Evolutionary conservation across 148 eudicot genomes (phyloP).

Genomic region (Vaccinium corymbosum): DNA sequence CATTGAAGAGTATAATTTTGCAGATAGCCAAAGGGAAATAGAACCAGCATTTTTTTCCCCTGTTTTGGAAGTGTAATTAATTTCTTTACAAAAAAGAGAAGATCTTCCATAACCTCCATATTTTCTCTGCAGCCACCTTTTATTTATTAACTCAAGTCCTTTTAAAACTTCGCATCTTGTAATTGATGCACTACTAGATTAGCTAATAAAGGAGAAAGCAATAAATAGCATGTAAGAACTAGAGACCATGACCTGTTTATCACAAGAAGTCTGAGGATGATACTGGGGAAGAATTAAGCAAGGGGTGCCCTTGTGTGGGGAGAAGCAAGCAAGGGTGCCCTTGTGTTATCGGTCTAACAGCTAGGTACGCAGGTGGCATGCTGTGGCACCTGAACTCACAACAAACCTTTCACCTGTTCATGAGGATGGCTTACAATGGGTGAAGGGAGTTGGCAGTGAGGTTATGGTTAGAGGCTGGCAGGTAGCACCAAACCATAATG

Average conservation of each 20-base stretch:
- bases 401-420: neutral
- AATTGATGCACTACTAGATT: neutral
- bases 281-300: neutral
- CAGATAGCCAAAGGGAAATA: neutral
- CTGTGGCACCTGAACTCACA: neutral
- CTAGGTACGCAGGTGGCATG: neutral
- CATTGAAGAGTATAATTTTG: neutral
- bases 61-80: neutral
- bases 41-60: neutral
- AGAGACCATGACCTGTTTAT: neutral
- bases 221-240: neutral
- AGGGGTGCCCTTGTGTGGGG: neutral
- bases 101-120: neutral
- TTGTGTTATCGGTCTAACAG: neutral
- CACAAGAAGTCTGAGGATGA: neutral
- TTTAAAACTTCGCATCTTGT: neutral
- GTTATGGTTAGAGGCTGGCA: neutral
- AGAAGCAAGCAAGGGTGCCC: neutral
- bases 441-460: neutral
- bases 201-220: neutral
- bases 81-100: neutral
- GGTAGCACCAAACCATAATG: neutral
- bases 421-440: neutral
- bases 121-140: neutral
- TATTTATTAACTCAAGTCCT: neutral